phyloP scores from a whole-genome alignment of 768 basidiomycete genomes.

The Cyathus striatus region DNA sequence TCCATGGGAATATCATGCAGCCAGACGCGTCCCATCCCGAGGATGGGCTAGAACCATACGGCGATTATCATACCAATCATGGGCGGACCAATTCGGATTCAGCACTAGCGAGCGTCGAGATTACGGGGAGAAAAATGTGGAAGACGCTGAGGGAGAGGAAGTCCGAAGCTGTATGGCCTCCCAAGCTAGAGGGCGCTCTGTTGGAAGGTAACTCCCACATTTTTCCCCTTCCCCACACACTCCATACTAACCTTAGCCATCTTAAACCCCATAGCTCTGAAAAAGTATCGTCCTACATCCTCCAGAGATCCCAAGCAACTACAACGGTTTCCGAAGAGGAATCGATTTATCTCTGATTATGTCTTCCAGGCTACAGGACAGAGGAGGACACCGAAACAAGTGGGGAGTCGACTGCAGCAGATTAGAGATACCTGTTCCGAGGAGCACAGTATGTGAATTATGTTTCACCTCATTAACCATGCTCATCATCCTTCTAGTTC shows the following conservation, averaged over 20 bases:
- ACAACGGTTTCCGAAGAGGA: slow-evolving; percentile 61
- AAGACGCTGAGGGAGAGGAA: slow-evolving; percentile 45
- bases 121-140: slow-evolving; percentile 52
- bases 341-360: slow-evolving; percentile 61
- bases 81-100: too few species aligned
- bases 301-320: slow-evolving; percentile 47
- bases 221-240: slow-evolving; percentile 2
- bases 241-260: background rate
- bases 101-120: too few species aligned
- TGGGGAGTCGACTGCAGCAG: slow-evolving; percentile 66
- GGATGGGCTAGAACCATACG: too few species aligned
- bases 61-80: too few species aligned
- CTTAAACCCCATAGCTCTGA: slow-evolving; percentile 38
- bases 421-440: slow-evolving; percentile 58
- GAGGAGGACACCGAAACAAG: slow-evolving; percentile 60
- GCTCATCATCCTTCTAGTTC: slow-evolving; percentile 9
- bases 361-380: slow-evolving; percentile 52
- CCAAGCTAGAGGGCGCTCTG: slow-evolving; percentile 53
- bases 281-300: slow-evolving; percentile 49
- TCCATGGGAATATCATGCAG: too few species aligned
- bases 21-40: too few species aligned
- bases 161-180: slow-evolving; percentile 65
- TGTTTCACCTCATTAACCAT: background rate
- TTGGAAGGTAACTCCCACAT: slow-evolving; percentile 44
- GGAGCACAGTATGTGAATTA: slow-evolving; percentile 41